Evolutionary conservation across 805 yeast species (phyloP).

Genomic region (Sugiyamaella boreocaroliniensis): DNA sequence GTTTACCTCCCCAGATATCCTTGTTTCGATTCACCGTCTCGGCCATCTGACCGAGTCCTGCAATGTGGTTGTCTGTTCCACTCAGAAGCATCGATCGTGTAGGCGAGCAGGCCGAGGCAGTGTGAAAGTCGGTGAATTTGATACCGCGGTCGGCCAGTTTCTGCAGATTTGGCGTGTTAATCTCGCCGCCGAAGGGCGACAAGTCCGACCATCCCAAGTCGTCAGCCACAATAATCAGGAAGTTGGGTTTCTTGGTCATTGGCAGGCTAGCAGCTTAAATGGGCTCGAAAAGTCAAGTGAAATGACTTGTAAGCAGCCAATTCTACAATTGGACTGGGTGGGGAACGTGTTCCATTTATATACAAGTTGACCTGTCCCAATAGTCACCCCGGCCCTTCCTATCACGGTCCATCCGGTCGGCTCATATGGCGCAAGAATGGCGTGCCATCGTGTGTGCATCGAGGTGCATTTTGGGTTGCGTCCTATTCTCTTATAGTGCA

Average conservation of each 20-base stretch:
- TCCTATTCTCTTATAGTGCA: no score
- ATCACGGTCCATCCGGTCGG: no score
- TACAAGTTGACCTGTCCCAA: no score
- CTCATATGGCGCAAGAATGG: no score
- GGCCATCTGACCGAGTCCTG: slow-evolving; percentile 54
- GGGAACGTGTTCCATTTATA: no score
- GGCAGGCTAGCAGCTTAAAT: no score
- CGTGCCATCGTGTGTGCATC: no score
- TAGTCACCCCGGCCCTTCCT: no score
- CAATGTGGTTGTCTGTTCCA: slow-evolving; percentile 57
- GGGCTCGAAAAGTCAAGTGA: no score
- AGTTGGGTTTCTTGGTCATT: slow-evolving; percentile 36
- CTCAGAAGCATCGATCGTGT: slow-evolving; percentile 55
- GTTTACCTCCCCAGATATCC: slow-evolving; percentile 37
- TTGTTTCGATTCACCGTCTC: slow-evolving; percentile 38
- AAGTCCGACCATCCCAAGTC: slow-evolving; percentile 56
- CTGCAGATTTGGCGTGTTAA: slow-evolving; percentile 47
- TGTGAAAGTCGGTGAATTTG: slow-evolving; percentile 51
- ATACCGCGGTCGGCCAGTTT: slow-evolving; percentile 40
- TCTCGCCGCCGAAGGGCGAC: slow-evolving; percentile 46
- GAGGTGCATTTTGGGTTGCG: no score
- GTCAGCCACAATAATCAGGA: slow-evolving; percentile 52
- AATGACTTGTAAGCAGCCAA: no score
- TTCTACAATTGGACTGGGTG: no score
- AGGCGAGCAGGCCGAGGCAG: slow-evolving; percentile 61